Percentiles rank a stretch among this genome's conserved stretches.
Conservation (phyloP, 768 basidiomycete genomes). For the Collybia sordida region DNA sequence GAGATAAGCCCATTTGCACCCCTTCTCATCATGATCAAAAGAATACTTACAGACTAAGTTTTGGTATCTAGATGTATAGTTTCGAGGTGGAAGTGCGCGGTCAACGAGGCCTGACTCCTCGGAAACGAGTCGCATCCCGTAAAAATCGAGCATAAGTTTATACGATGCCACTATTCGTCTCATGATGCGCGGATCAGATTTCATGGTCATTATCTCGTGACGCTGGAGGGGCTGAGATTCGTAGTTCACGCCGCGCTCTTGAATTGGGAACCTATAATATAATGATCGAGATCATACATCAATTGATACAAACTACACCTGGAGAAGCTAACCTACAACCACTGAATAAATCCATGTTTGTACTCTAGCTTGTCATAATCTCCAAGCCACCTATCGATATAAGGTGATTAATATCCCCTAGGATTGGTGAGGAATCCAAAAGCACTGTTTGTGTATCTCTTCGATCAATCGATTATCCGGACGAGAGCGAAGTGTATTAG, state of each 20-base stretch:
- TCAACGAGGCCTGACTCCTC: slow-evolving; percentile 58
- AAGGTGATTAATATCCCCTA: slow-evolving; percentile 1
- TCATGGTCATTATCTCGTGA: slow-evolving; percentile 64
- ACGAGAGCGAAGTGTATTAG: slow-evolving; percentile 50
- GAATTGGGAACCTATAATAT: slow-evolving; percentile 62
- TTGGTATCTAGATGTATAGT: slow-evolving; percentile 53
- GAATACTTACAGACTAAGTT: slow-evolving; percentile 64
- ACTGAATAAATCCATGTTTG: slow-evolving; percentile 76
- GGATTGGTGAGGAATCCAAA: neutral
- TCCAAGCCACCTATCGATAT: slow-evolving; percentile 54
- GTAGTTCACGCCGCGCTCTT: slow-evolving; percentile 72
- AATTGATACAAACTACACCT: neutral
- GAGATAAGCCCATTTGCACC: neutral
- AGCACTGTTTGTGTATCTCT: slow-evolving; percentile 61
- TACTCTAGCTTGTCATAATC: slow-evolving; percentile 62
- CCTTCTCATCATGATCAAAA: neutral
- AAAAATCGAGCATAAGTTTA: slow-evolving; percentile 77
- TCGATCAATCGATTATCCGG: slow-evolving; percentile 64
- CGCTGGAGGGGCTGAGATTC: slow-evolving; percentile 63
- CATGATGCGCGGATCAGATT: slow-evolving; percentile 43
- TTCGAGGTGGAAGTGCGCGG: slow-evolving; percentile 46
- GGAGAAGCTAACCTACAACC: slow-evolving; percentile 54
- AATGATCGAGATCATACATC: neutral
- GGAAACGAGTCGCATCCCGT: slow-evolving; percentile 68
- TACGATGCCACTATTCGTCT: slow-evolving; percentile 60